Percentiles rank a stretch among this genome's conserved stretches.
These are phyloP conservation scores for Penicillium cinerascens DNA, from an alignment of 495 filamentous ascomycete genomes.

Conservation along the genomic window DNA sequence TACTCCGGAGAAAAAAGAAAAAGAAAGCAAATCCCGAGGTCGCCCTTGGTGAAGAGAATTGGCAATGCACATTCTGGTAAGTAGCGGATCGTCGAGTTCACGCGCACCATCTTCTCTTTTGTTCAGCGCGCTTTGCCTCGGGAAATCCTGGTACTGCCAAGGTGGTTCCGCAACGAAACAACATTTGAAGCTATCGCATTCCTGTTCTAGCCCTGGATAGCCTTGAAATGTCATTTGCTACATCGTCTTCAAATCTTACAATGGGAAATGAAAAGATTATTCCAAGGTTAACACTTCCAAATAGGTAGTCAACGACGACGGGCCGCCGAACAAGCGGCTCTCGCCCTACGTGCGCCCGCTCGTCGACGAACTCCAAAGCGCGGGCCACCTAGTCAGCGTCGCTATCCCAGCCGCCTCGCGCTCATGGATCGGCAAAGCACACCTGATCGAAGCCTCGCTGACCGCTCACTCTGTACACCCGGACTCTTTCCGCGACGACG, in stretches of 20 bases:
- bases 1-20: slow-evolving; percentile 5
- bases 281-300: neutral
- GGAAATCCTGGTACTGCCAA: neutral
- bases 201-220: neutral
- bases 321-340: slow-evolving; percentile 78
- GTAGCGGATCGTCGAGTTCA: slow-evolving; percentile 10
- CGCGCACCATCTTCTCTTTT: slow-evolving; percentile 11
- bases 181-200: too few species aligned
- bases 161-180: neutral
- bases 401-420: slow-evolving; percentile 86
- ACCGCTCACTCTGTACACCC: slow-evolving; percentile 80
- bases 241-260: neutral
- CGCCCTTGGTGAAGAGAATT: slow-evolving; percentile 13
- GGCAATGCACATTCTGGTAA: slow-evolving; percentile 49
- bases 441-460: slow-evolving; percentile 80
- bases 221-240: neutral
- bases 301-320: slow-evolving; percentile 89
- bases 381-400: slow-evolving; percentile 86
- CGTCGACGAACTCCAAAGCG: slow-evolving; percentile 67
- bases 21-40: slow-evolving; percentile 9
- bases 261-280: neutral
- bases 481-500: slow-evolving; percentile 53
- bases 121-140: neutral
- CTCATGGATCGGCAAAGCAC: slow-evolving; percentile 97
- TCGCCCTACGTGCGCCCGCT: slow-evolving; percentile 90